phyloP scores from a whole-genome alignment of 768 basidiomycete species.

The Neoboletus magnificus region DNA sequence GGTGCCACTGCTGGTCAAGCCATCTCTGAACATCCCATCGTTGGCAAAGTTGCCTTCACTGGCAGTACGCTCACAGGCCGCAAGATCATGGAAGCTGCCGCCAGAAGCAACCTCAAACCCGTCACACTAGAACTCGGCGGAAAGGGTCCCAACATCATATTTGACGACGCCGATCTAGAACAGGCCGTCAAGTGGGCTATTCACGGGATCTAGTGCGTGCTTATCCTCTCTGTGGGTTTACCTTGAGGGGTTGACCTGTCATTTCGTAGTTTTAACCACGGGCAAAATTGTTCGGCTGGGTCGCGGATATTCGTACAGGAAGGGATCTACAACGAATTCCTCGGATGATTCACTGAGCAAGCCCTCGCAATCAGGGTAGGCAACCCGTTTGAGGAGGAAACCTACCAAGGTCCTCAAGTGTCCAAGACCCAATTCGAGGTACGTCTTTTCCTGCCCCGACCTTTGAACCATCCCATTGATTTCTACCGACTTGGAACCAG shows the following conservation, averaged over 20 bases:
- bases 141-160: constrained; percentile 12
- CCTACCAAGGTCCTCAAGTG: constrained; percentile 10
- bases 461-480: not conserved
- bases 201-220: constrained; percentile 8
- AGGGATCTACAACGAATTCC: not conserved
- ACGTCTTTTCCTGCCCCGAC: not conserved
- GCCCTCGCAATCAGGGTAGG: constrained; percentile 11
- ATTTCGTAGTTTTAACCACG: constrained; percentile 2
- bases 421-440: constrained; percentile 8
- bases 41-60: constrained; percentile 9
- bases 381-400: constrained; percentile 1
- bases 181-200: constrained; percentile 12
- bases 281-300: constrained; percentile 9
- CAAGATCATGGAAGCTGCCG: constrained; percentile 12
- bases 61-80: constrained; percentile 11
- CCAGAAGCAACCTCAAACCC: constrained; percentile 11
- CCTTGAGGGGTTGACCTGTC: not conserved
- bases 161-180: constrained; percentile 10
- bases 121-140: constrained; percentile 12
- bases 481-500: not conserved
- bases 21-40: constrained; percentile 6
- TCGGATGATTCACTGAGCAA: not conserved
- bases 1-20: constrained; percentile 8
- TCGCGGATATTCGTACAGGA: constrained; percentile 12
- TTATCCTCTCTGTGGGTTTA: not conserved